Conservation (phyloP, 805 yeast species). For the Yarrowia sp. region DNA sequence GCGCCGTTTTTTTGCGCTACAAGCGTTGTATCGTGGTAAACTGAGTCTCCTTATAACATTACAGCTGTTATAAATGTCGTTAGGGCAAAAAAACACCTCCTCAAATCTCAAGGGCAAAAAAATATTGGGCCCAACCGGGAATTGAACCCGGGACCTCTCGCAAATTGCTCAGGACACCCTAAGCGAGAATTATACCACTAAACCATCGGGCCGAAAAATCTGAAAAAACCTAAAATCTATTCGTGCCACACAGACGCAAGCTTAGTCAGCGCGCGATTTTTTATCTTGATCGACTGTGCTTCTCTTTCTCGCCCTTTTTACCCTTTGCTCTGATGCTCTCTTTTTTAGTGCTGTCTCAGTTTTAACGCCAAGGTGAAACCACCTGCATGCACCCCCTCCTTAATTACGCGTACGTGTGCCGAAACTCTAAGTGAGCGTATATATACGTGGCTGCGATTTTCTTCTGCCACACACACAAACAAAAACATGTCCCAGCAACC, state of each 20-base stretch:
- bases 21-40: no score
- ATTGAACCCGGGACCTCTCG: slow-evolving; percentile 25
- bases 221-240: neutral
- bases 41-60: no score
- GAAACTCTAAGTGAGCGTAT: neutral
- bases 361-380: no score
- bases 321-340: no score
- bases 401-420: neutral
- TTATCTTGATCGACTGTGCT: no score
- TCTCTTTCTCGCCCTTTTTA: no score
- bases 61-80: no score
- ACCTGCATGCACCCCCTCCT: no score
- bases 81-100: no score
- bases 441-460: neutral
- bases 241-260: neutral
- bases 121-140: slow-evolving; percentile 14
- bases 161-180: slow-evolving; percentile 18
- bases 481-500: neutral
- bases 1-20: no score
- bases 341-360: no score
- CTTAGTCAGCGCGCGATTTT: neutral
- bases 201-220: slow-evolving; percentile 13
- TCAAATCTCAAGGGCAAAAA: neutral
- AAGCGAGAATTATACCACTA: slow-evolving; percentile 24
- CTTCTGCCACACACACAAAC: neutral